Percentiles rank a stretch among this genome's conserved stretches.
These are phyloP conservation scores for Chimonanthus praecox DNA, from an alignment of 164 flowering plant species.

Conservation along the genomic window DNA sequence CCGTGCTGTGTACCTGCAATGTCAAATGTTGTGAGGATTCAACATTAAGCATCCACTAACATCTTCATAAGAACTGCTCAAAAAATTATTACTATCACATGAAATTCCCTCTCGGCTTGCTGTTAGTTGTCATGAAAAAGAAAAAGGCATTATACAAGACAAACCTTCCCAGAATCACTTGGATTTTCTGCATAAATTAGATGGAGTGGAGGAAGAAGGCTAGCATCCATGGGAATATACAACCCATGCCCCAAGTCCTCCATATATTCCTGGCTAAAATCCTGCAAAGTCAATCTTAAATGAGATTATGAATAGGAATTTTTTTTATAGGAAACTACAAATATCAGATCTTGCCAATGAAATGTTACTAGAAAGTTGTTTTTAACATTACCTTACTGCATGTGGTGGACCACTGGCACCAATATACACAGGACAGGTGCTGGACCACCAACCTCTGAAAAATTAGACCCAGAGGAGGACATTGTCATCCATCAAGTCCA, in stretches of 20 bases:
- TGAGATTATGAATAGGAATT: background rate
- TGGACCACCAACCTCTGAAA: no score
- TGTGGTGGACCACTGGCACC: no score
- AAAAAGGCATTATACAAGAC: slow-evolving; percentile 4
- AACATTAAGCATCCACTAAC: background rate
- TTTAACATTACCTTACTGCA: no score
- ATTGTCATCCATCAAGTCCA: no score
- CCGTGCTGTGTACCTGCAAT: slow-evolving; percentile 87
- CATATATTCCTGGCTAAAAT: slow-evolving; percentile 71
- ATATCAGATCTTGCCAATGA: background rate
- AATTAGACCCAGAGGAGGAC: no score
- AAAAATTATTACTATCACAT: background rate
- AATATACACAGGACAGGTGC: no score
- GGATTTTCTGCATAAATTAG: slow-evolving; percentile 96
- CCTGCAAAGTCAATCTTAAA: slow-evolving; percentile 35
- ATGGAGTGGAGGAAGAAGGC: slow-evolving; percentile 79
- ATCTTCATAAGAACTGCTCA: background rate
- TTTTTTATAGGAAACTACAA: background rate
- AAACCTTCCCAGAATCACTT: slow-evolving; percentile 97
- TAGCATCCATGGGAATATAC: slow-evolving; percentile 67
- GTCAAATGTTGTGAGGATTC: background rate
- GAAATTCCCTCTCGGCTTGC: background rate
- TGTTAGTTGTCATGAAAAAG: background rate
- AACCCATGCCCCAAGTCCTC: slow-evolving; percentile 78
- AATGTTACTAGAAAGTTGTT: no score